A percentile compares a stretch with the other conserved stretches of the same genome.
phyloP scores from a whole-genome alignment of 208 protist species.

The Naegleria gruberi region DNA sequence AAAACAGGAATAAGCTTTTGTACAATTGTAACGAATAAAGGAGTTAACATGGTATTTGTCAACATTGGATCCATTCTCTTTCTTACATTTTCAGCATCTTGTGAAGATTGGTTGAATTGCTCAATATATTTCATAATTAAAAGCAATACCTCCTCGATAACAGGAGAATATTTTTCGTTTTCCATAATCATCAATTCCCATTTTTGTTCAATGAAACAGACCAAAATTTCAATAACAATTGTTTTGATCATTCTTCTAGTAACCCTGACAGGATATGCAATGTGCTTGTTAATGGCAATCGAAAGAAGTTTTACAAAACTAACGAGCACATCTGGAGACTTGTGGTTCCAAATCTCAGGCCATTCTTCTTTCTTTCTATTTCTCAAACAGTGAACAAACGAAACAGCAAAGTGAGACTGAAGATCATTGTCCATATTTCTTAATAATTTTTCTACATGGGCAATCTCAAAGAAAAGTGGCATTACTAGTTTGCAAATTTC shows the following conservation, averaged over 20 bases:
- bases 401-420: neutral
- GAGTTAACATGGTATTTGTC: neutral
- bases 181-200: neutral
- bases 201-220: neutral
- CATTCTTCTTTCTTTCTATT: slow-evolving; percentile 12
- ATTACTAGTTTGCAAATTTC: neutral
- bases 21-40: neutral
- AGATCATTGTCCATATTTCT: neutral
- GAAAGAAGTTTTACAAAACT: neutral
- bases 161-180: neutral
- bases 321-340: neutral
- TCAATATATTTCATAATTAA: slow-evolving; percentile 16
- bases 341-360: neutral
- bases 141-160: neutral
- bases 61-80: neutral
- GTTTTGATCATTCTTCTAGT: neutral
- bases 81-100: neutral
- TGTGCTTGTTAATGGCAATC: neutral
- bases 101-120: neutral
- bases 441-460: neutral
- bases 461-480: neutral
- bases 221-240: neutral
- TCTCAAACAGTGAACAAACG: neutral
- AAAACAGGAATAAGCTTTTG: neutral
- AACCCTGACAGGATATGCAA: neutral